A percentile compares a stretch with the other conserved stretches of the same genome.
Evolutionary conservation across 1,284 basidiomycete species (phyloP).

Genomic region (Moesziomyces sp.): DNA sequence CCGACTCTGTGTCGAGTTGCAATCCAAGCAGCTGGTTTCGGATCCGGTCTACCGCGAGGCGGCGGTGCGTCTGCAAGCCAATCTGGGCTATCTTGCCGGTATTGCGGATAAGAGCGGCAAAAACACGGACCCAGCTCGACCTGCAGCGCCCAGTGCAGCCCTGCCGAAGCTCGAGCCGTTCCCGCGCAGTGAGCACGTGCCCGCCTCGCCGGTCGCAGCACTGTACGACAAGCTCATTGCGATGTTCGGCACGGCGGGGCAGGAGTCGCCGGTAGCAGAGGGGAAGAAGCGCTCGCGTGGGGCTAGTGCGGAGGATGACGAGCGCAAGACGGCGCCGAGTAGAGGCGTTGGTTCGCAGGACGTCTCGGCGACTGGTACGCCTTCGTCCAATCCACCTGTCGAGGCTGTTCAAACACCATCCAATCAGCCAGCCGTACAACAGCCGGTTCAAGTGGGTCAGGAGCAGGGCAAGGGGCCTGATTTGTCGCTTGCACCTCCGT

Average conservation of each 20-base stretch:
- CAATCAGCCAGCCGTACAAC: conserved; percentile 9
- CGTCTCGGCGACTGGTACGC: conserved; percentile 18
- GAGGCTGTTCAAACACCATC: neutral
- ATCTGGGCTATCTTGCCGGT: conserved; percentile 50
- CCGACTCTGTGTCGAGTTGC: conserved; percentile 52
- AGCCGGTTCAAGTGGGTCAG: neutral
- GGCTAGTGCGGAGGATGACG: conserved; percentile 20
- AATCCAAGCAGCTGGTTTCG: conserved; percentile 31
- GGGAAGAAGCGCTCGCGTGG: conserved; percentile 27
- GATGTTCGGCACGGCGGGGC: conserved; percentile 10
- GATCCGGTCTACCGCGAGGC: conserved; percentile 50
- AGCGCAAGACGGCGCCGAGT: conserved; percentile 20
- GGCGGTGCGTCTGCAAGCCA: conserved; percentile 48
- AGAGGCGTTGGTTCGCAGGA: conserved; percentile 22
- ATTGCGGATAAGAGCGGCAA: conserved; percentile 49
- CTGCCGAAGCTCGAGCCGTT: conserved; percentile 43
- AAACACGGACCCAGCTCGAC: conserved; percentile 6
- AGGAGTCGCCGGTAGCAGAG: conserved; percentile 13
- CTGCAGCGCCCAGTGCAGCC: conserved; percentile 13
- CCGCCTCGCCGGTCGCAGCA: conserved; percentile 32
- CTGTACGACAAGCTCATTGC: conserved; percentile 46
- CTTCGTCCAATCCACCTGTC: neutral
- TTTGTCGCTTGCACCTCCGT: conserved; percentile 35
- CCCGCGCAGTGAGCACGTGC: conserved; percentile 33
- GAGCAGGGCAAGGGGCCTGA: conserved; percentile 24